These are phyloP conservation scores for Coemansia sp. DNA, from an alignment of 192 early-diverging fungal genomes.

Conservation along the genomic window DNA sequence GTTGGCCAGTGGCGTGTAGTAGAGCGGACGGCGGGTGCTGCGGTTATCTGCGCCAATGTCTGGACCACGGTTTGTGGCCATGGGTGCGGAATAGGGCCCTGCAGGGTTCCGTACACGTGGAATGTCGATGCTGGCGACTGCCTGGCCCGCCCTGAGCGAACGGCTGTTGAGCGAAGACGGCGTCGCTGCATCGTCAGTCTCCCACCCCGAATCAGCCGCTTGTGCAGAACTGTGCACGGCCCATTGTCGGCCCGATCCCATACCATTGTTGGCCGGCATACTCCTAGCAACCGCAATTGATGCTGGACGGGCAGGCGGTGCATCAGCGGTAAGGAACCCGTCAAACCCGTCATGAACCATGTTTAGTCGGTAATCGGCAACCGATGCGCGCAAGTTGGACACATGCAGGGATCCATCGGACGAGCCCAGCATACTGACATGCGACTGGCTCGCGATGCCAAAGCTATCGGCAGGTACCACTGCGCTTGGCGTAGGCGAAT, in stretches of 20 bases:
- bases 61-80: neutral
- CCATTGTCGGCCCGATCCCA: neutral
- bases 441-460: constrained; percentile 16
- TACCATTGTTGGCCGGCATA: neutral
- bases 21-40: constrained; percentile 23
- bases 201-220: constrained; percentile 47
- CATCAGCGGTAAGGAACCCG: constrained; percentile 18
- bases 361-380: constrained; percentile 2
- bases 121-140: constrained; percentile 29
- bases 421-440: constrained; percentile 24
- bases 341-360: constrained; percentile 42
- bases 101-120: constrained; percentile 13
- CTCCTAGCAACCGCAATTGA: constrained; percentile 39
- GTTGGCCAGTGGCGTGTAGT: constrained; percentile 32
- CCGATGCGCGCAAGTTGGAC: constrained; percentile 6
- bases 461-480: constrained; percentile 8
- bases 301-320: constrained; percentile 14
- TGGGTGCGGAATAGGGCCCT: constrained; percentile 42
- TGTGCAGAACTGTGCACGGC: neutral
- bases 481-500: neutral
- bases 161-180: neutral
- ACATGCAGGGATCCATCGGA: constrained; percentile 37
- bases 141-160: neutral
- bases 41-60: neutral
- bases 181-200: constrained; percentile 39